Evolutionary conservation across 306 rosid genomes (phyloP), one percentile per base, ranked within the genome.

Genomic region (Cucurbita pepo): DNA sequence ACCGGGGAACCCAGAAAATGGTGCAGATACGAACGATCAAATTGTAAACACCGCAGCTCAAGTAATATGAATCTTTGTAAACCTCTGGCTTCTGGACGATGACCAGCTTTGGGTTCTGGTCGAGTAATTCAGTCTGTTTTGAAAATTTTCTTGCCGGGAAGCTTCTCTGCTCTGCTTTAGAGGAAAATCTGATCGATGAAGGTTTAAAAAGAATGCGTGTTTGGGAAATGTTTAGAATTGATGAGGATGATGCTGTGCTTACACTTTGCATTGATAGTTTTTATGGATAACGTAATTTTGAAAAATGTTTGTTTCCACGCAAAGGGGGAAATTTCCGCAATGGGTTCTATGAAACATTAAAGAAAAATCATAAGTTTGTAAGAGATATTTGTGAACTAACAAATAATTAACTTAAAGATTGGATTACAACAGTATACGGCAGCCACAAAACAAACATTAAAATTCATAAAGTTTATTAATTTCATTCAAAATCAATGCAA

Each of bases 1-100:
- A n/a, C 71, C 79, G 11, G 82, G 11, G 53, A 55, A 80, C 40
- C 77, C 83, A 53, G 88, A 77, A 50, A 82, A 74, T 41, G 81
- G 60, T 16, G 72, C 30, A 30, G 85, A 76, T 76, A 65, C 36
- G 45, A 34, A 63, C 34, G 74, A 76, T 75, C 79, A 82, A 75
- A 2, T 83, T 62, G 75, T 61, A 56, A 79, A 80, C 56, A 76
- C 57, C 11, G 14, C 43, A 7, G 18, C 73, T 47, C 41, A 47
- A 48, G 73, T 25, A 6, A 69, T 69, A 47, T 69, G 22, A 48
- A 67, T 44, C 8, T 44, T 18, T 10, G 7, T 18, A 58, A 58
- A 36, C 69, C 22, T 3, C 10, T 61, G 69, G 47, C 8, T 60
- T 37, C 22, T 34, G 67, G 21, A 59, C 11, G 65, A 59, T 56